These are phyloP conservation scores for Moricandia arvensis DNA, from an alignment of 345 rosid genomes.

Conservation along the genomic window DNA sequence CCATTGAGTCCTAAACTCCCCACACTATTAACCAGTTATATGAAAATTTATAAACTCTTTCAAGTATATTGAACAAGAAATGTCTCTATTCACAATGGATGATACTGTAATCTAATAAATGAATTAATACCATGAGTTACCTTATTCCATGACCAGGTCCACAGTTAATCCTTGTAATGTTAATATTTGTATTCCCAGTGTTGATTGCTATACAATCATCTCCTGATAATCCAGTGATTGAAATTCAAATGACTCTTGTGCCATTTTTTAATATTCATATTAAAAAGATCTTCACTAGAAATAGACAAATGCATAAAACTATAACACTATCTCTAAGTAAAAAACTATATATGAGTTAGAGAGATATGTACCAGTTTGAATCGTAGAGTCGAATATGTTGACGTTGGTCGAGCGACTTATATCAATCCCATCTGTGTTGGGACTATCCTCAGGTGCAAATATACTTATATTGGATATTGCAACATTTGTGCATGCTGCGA, in stretches of 20 bases:
- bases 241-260: not conserved
- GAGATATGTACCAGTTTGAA: not conserved
- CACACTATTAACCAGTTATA: conserved; percentile 14
- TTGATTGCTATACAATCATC: conserved; percentile 38
- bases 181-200: conserved; percentile 22
- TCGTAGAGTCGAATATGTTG: not conserved
- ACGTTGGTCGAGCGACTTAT: not conserved
- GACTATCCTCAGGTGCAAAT: not conserved
- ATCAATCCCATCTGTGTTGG: not conserved
- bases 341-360: not conserved
- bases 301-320: not conserved
- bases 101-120: not conserved
- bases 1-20: conserved; percentile 30
- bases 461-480: not conserved
- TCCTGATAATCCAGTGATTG: not conserved
- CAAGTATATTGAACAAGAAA: not conserved
- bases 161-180: conserved; percentile 24
- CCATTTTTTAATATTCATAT: not conserved
- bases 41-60: not conserved
- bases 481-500: not conserved
- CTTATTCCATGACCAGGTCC: conserved; percentile 41
- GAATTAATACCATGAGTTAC: conserved; percentile 4
- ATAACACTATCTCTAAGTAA: not conserved
- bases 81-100: not conserved
- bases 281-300: not conserved